A percentile compares a stretch with the other conserved stretches of the same genome.
These are phyloP conservation scores for Chlorella sp. DNA, from an alignment of 139 green algal genomes.

Conservation along the genomic window DNA sequence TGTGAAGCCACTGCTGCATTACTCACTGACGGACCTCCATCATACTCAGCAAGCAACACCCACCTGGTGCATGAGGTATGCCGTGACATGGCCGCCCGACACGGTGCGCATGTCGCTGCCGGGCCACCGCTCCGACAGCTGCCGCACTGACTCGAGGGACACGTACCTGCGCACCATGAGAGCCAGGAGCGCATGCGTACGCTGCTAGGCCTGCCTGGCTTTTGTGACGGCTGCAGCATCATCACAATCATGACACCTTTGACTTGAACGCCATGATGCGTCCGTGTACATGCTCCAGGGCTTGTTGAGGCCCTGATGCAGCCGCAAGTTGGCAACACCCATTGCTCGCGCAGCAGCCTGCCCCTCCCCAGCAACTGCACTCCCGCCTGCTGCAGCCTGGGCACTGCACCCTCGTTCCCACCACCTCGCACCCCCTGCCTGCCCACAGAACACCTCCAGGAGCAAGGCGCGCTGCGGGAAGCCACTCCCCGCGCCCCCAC, in stretches of 20 bases:
- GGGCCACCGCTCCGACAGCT: constrained; percentile 52
- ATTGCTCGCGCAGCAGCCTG: no score
- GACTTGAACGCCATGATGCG: neutral
- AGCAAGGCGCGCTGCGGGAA: neutral
- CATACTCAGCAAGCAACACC: no score
- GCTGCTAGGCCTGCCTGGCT: no score
- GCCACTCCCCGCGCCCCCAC: neutral
- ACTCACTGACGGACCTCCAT: no score
- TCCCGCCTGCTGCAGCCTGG: neutral
- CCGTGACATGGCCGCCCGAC: constrained; percentile 65
- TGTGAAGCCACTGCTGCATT: neutral
- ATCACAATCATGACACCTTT: neutral
- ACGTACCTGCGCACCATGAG: constrained; percentile 35
- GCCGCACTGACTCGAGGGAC: constrained; percentile 24
- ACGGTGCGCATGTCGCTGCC: constrained; percentile 66
- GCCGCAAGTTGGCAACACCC: no score
- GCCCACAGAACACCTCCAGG: neutral
- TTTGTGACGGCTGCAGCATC: no score
- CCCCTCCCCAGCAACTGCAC: no score
- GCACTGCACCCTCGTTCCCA: no score
- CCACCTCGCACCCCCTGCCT: no score
- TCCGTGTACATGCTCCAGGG: neutral
- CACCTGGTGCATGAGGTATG: constrained; percentile 70
- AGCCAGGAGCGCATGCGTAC: neutral
- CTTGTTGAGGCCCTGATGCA: neutral